Evolutionary conservation across 2,329 filamentous ascomycete species (phyloP), one percentile per base, ranked within the genome.

Genomic region (Pseudogymnoascus sp.): DNA sequence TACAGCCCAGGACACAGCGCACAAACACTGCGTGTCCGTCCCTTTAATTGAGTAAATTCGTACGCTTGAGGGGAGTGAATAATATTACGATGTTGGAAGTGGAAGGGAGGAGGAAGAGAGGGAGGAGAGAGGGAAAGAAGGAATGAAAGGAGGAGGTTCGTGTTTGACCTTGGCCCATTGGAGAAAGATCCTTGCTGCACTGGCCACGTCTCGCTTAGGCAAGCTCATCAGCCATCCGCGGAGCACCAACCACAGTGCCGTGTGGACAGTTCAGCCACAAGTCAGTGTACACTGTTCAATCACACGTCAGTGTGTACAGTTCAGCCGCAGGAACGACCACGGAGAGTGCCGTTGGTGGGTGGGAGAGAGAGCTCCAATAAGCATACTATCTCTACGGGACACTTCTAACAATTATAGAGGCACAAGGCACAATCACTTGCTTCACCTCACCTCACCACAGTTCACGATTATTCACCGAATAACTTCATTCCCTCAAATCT

Each of bases 61-160:
- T 47, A 47, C 42, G 19, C 42, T 47, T 47, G 42, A n/a, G n/a
- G n/a, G 13, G 13, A 13, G 23, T 23, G 19, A 47, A 47, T 15
- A 33, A 33, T 21, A 47, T 47, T 47, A 47, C 42, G 21, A 47
- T 47, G 40, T 44, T 11, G 17, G 38, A 42, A 40, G 38, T 17
- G 40, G 7, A 10, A 10, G 8, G 28, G n/a, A 26, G 50, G 31
- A 33, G 8, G 8, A 19, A 60, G 28, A 33, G 33, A 60, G 19
- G 10, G 19, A 35, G 26, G 50, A 31, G 17, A 59, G 17, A 10
- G 23, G 21, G n/a, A n/a, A n/a, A n/a, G n/a, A n/a, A n/a, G n/a
- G n/a, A n/a, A n/a, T n/a, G n/a, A 31, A 60, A 31, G 33, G 53
- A 60, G 31, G 50, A 60, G 53, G 53, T 47, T 47, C 21, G 42